Base-by-base conservation (phyloP, 352 stramenopile species). In the Phytopythium vexans region DNA sequence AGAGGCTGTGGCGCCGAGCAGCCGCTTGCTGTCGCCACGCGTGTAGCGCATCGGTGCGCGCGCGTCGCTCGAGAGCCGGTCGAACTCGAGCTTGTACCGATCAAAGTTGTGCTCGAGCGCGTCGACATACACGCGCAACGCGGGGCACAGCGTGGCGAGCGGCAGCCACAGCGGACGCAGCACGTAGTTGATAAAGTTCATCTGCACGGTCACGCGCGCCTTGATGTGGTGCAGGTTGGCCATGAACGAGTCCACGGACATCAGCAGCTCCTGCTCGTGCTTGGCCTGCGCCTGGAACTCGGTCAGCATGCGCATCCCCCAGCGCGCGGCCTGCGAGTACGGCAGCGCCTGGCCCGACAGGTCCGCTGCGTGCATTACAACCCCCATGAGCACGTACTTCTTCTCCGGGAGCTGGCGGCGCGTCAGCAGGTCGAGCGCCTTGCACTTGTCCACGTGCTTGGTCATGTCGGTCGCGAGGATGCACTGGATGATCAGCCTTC, bases 131-230 rank as follows among this genome's bases (percentile, higher is more conserved):
- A 86, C 60, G 1, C 74, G 70, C 41, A 89, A 38, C 4, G 70
- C 60, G 42, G 66, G 70, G 50, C 71, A 84, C 31, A 87, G 52
- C n/a, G 66, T 61, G 1, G 65, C 61, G 16, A 82, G 62, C 32
- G 73, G 72, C 15, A 78, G 45, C 73, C 75, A 94, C n/a, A 94
- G 79, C 0, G 82, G 82, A 21, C 75, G 65, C 37, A 88, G 49
- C 8, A 93, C 79, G 53, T 86, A 93, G 58, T 82, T 82, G 54
- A 86, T 80, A 45, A 88, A 92, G 58, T 83, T 83, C 48, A 87
- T 72, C 49, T 93, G 79, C 15, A 88, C 76, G 9, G 72, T 90
- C 36, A 83, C 58, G 6, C 80, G 72, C 1, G 70, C 77, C 35
- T 72, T 78, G 35, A 79, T 74, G 43, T 75, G 62, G 14, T 92